Percentiles rank a stretch among this genome's conserved stretches.
These are phyloP conservation scores for Kodamaea fungicola DNA, from an alignment of 1,139 yeast species.

Conservation along the genomic window DNA sequence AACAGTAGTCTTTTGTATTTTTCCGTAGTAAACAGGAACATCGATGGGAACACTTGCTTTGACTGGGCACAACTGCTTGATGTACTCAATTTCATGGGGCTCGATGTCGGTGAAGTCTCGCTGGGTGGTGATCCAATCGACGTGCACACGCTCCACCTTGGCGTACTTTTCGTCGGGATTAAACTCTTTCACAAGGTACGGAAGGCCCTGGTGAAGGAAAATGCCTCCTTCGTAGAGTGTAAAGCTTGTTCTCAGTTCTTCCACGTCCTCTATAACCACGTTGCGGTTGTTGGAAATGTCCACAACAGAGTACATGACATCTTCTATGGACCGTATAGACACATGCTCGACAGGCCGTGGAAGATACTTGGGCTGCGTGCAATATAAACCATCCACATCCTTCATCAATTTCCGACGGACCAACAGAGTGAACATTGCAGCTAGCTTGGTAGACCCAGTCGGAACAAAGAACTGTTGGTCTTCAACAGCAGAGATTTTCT, in stretches of 20 bases:
- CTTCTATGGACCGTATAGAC: conserved; percentile 78
- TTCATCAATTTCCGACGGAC: conserved; percentile 43
- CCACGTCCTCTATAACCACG: conserved; percentile 83
- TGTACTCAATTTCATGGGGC: conserved; percentile 68
- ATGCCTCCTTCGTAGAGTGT: conserved; percentile 95
- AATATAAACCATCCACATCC: conserved; percentile 54
- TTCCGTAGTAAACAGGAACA: conserved; percentile 73
- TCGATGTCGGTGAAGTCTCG: conserved; percentile 92
- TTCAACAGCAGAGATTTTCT: conserved; percentile 51
- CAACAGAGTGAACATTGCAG: conserved; percentile 28
- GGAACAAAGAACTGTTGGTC: conserved; percentile 58
- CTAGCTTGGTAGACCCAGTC: conserved; percentile 13
- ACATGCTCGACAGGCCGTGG: conserved; percentile 82
- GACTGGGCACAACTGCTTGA: conserved; percentile 46
- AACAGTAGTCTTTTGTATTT: conserved; percentile 61
- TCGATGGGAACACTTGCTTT: conserved; percentile 30
- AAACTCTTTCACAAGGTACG: conserved; percentile 82
- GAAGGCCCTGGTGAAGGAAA: conserved; percentile 87
- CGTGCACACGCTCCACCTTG: conserved; percentile 80
- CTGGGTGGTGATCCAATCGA: conserved; percentile 90
- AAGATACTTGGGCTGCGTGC: conserved; percentile 55
- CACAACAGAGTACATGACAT: conserved; percentile 78
- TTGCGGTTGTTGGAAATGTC: conserved; percentile 77
- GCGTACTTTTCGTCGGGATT: conserved; percentile 75
- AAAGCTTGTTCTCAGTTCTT: conserved; percentile 82